A percentile compares a stretch with the other conserved stretches of the same genome.
phyloP scores from a whole-genome alignment of 1,139 yeast genomes.

The Meyerozyma guilliermondii region DNA sequence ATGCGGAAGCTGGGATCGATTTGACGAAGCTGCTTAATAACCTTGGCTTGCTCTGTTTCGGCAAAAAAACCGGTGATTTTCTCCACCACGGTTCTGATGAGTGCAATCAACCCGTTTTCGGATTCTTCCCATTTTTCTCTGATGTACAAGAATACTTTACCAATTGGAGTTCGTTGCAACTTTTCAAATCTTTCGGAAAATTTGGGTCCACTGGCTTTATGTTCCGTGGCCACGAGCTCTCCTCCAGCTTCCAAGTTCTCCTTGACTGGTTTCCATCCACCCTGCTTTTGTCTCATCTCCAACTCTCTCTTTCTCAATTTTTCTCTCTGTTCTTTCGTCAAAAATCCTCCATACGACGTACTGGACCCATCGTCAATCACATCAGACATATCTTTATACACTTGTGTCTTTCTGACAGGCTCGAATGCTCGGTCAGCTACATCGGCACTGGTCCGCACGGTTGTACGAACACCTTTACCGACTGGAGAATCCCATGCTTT shows the following conservation, averaged over 20 bases:
- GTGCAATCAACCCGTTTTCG: conserved; percentile 84
- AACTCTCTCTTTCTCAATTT: conserved; percentile 67
- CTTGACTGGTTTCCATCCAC: conserved; percentile 54
- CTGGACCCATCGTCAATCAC: conserved; percentile 90
- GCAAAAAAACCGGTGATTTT: conserved; percentile 86
- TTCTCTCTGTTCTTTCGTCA: conserved; percentile 78
- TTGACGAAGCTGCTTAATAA: conserved; percentile 74
- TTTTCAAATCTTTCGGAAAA: conserved; percentile 64
- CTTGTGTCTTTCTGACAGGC: conserved; percentile 88
- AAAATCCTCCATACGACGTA: conserved; percentile 89
- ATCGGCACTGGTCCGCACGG: conserved; percentile 76
- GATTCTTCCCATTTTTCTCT: conserved; percentile 87
- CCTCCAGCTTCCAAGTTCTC: conserved; percentile 86
- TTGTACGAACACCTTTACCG: conserved; percentile 80
- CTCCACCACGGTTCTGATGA: conserved; percentile 74
- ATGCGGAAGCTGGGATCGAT: conserved; percentile 87
- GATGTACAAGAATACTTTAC: conserved; percentile 57
- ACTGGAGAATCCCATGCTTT: conserved; percentile 97
- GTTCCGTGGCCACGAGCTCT: conserved; percentile 76
- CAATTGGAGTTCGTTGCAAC: conserved; percentile 66
- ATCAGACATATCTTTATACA: conserved; percentile 83
- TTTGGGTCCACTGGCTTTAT: conserved; percentile 69
- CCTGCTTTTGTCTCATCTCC: conserved; percentile 29
- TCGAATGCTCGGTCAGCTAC: conserved; percentile 83
- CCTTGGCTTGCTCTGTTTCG: conserved; percentile 95